Evolutionary conservation across 208 protist genomes (phyloP).

Genomic region (Leishmania turanica): DNA sequence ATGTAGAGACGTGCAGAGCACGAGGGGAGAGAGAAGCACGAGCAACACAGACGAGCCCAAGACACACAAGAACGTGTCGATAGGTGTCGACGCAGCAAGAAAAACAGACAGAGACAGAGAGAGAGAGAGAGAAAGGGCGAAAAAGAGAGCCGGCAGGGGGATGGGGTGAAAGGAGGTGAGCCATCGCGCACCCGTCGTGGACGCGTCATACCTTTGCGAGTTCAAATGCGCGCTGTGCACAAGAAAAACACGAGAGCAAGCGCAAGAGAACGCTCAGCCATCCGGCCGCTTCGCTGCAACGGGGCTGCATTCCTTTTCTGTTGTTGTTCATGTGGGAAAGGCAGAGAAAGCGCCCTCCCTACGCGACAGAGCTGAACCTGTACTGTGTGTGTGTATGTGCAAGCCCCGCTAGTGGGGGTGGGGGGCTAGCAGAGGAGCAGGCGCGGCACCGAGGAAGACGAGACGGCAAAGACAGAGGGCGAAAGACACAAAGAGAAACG

Average conservation of each 20-base stretch:
- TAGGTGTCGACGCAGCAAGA: neutral
- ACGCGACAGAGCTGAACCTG: neutral
- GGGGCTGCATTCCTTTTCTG: neutral
- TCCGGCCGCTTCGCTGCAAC: neutral
- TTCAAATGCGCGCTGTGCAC: neutral
- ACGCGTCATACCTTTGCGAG: neutral
- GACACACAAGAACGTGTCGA: neutral
- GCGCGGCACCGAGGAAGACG: neutral
- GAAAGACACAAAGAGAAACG: neutral
- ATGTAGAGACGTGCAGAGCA: constrained; percentile 3
- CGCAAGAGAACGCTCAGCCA: neutral
- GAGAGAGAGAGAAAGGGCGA: neutral
- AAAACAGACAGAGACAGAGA: neutral
- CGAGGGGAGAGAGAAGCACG: neutral
- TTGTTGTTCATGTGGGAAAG: neutral
- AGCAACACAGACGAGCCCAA: neutral
- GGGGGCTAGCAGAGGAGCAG: too few relatives aligned
- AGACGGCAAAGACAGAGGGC: neutral
- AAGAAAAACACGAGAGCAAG: neutral
- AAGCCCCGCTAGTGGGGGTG: neutral
- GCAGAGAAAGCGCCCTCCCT: neutral
- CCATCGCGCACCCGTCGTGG: neutral
- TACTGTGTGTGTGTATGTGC: neutral
- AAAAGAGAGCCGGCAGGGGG: neutral
- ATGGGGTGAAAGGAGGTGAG: neutral